A percentile compares a stretch with the other conserved stretches of the same genome.
Conservation (phyloP, 148 eudicot genomes). For the Fagopyrum esculentum region DNA sequence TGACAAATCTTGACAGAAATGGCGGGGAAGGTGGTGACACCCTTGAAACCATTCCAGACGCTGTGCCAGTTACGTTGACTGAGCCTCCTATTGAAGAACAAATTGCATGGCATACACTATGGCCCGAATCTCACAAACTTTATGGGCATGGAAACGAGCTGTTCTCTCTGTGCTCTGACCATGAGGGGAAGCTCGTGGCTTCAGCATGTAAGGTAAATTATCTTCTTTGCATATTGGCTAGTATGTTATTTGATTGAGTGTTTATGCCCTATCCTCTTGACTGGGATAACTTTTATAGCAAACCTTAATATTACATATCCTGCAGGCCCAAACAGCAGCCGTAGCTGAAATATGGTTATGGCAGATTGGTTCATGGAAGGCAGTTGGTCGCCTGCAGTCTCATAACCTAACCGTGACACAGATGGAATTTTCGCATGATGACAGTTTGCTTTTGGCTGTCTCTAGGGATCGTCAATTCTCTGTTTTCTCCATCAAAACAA, state of each 20-base stretch:
- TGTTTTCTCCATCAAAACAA: slow-evolving; percentile 52
- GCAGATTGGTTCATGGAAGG: slow-evolving; percentile 95
- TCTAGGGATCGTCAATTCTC: slow-evolving; percentile 94
- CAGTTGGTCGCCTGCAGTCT: slow-evolving; percentile 81
- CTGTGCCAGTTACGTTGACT: slow-evolving; percentile 78
- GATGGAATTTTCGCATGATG: slow-evolving; percentile 88
- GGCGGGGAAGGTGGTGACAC: slow-evolving; percentile 58
- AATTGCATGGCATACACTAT: slow-evolving; percentile 83
- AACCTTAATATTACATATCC: neutral
- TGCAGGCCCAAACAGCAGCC: slow-evolving; percentile 81
- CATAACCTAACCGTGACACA: slow-evolving; percentile 91
- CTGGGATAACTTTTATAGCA: neutral
- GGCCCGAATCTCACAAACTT: slow-evolving; percentile 96
- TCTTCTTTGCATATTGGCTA: neutral
- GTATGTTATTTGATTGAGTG: neutral
- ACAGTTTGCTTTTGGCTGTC: slow-evolving; percentile 76
- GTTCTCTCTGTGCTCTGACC: slow-evolving; percentile 77
- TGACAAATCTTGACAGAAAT: slow-evolving; percentile 31
- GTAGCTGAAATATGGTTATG: slow-evolving; percentile 98
- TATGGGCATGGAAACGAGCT: slow-evolving; percentile 97
- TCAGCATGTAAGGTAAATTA: slow-evolving; percentile 86
- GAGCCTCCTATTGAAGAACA: slow-evolving; percentile 97
- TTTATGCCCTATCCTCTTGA: neutral
- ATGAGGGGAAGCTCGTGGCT: slow-evolving; percentile 77
- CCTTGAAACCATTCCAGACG: slow-evolving; percentile 90